Base-by-base conservation (phyloP, 2,329 filamentous ascomycete genomes). In the Ilyonectria mors-panacis region DNA sequence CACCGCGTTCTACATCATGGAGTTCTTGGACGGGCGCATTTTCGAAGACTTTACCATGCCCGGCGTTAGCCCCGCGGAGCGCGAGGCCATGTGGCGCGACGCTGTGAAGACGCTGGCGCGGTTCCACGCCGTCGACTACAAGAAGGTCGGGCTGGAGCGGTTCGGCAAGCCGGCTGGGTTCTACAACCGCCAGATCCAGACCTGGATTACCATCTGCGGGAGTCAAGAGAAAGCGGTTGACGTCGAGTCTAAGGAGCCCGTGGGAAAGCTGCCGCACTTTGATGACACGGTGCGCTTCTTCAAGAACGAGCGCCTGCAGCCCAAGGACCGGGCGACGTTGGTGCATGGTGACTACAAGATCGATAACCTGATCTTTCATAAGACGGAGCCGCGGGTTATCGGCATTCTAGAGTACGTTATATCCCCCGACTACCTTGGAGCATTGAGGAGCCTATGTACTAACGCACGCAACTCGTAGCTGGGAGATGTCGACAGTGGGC, bases 401-500 rank as follows among this genome's bases (percentile, higher is more conserved):
- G 96, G 95, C 4, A 94, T 98, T 61, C 83, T 98, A 6, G 96
- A 99, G 88, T 92, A 81, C 78, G 88, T 82, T 10, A 23, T 17
- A 35, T 37, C 50, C n/a, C 50, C 7, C 33, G 13, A 3, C 19
- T 50, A 21, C 6, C n/a, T 19, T 12, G 28, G 42, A 44, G 30
- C 15, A n/a, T 42, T 39, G 37, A 17, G 2, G 15, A 42, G 15
- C 39, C 15, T n/a, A 21, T 39, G 6, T 12, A 33, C 33, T 50
- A 19, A 55, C 66, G 64, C 59, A 63, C 37, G 51, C 57, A n/a
- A 23, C 9, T 7, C 42, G 77, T 75, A 89, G 88, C 83, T 98
- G 95, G 95, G 96, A 98, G 84, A 97, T 99, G 94, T 94, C 94
- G 39, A 98, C 96, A 0, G 91, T 98, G 61, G 96, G 96, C n/a